Evolutionary conservation across 371 early-diverging fungal species (phyloP).

Genomic region (Rhizopus microsporus): DNA sequence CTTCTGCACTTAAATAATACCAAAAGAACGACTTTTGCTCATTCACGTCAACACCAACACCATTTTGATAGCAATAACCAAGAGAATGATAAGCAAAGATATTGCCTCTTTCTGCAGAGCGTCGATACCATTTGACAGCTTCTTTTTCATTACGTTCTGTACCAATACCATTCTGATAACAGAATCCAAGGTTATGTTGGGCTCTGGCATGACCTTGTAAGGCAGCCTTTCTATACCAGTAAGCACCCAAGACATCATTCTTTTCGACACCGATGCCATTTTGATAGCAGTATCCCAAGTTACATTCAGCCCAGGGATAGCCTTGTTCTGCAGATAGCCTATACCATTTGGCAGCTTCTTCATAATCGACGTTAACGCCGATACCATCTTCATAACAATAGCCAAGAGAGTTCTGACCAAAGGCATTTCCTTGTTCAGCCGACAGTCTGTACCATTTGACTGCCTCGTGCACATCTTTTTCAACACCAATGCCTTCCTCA

Average conservation of each 20-base stretch:
- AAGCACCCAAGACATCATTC: conserved; percentile 61
- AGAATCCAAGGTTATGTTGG: conserved; percentile 85
- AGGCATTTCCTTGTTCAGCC: conserved; percentile 76
- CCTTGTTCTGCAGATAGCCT: conserved; percentile 67
- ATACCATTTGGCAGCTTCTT: conserved; percentile 60
- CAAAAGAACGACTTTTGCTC: conserved; percentile 67
- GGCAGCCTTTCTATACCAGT: conserved; percentile 81
- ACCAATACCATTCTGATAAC: conserved; percentile 82
- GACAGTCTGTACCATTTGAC: conserved; percentile 73
- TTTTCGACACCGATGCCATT: conserved; percentile 79
- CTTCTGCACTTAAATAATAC: conserved; percentile 71
- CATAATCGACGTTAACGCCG: conserved; percentile 57
- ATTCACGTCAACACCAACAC: conserved; percentile 73
- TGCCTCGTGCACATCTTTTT: conserved; percentile 64
- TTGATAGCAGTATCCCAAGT: conserved; percentile 82
- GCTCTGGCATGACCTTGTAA: conserved; percentile 81
- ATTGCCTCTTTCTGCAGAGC: conserved; percentile 75
- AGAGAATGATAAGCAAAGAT: conserved; percentile 80
- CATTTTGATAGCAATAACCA: conserved; percentile 91
- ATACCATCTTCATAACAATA: conserved; percentile 81
- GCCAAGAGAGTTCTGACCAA: conserved; percentile 79
- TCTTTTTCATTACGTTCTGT: conserved; percentile 59
- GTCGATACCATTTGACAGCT: conserved; percentile 71
- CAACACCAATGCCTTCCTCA: conserved; percentile 80
- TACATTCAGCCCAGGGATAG: conserved; percentile 67